Percentiles rank a stretch among this genome's conserved stretches.
Evolutionary conservation across 1,284 basidiomycete species (phyloP).

Genomic region (Abortiporus biennis): DNA sequence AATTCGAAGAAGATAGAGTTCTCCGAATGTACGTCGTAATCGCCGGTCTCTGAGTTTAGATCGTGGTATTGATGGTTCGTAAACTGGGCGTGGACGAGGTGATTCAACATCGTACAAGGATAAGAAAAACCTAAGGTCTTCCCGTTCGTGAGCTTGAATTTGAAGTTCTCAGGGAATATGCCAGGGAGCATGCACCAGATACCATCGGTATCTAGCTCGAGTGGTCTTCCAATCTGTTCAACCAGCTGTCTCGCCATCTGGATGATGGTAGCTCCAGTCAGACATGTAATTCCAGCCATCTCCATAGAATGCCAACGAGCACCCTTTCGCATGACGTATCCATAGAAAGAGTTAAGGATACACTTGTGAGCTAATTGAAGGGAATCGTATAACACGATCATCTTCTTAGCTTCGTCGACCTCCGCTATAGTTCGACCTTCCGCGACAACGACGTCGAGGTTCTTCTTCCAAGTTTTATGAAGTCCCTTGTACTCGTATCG

Average conservation of each 20-base stretch:
- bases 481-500: conserved; percentile 99
- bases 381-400: conserved; percentile 99
- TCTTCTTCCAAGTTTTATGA: conserved; percentile 99
- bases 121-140: conserved; percentile 94
- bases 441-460: conserved; percentile 72
- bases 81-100: conserved; percentile 92
- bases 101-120: conserved; percentile 99
- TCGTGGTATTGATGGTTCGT: conserved; percentile 99
- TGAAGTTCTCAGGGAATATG: conserved; percentile 97
- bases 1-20: conserved; percentile 99
- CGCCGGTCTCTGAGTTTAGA: conserved; percentile 77
- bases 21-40: conserved; percentile 87
- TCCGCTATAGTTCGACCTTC: conserved; percentile 76
- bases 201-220: conserved; percentile 98
- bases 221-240: conserved; percentile 94
- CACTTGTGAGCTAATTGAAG: conserved; percentile 99
- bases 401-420: conserved; percentile 96
- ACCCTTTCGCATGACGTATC: conserved; percentile 99
- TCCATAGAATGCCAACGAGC: conserved; percentile 99
- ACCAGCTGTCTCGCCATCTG: conserved; percentile 99
- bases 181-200: conserved; percentile 99
- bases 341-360: conserved; percentile 99
- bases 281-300: conserved; percentile 99
- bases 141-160: conserved; percentile 85
- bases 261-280: conserved; percentile 98